Conservation (phyloP, 495 filamentous ascomycete species). For the Hypoxylon trugodes region DNA sequence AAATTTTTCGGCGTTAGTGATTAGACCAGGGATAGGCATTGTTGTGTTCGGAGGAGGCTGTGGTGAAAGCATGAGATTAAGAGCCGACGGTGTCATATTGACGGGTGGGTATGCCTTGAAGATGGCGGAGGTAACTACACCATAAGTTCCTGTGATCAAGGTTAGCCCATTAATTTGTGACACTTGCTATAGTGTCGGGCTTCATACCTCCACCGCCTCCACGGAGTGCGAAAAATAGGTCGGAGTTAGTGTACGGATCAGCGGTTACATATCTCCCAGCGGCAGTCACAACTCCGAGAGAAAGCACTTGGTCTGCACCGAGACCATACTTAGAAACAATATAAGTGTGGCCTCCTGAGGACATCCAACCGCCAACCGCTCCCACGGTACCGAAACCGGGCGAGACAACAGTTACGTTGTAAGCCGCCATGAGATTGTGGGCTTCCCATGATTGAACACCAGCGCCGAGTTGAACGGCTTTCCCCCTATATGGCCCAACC, state of each 20-base stretch:
- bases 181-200: neutral
- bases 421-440: constrained; percentile 39
- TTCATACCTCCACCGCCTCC: constrained; percentile 58
- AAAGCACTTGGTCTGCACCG: constrained; percentile 62
- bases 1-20: constrained; percentile 54
- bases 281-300: constrained; percentile 63
- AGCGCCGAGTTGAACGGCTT: constrained; percentile 52
- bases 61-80: constrained; percentile 36
- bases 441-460: constrained; percentile 56
- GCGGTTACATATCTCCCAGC: constrained; percentile 61
- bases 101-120: constrained; percentile 54
- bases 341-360: constrained; percentile 61
- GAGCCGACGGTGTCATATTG: constrained; percentile 37
- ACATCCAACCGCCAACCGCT: constrained; percentile 46
- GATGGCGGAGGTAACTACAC: constrained; percentile 60
- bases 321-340: constrained; percentile 61
- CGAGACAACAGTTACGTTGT: constrained; percentile 51
- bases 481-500: constrained; percentile 48
- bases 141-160: constrained; percentile 57
- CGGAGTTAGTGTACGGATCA: constrained; percentile 55
- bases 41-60: constrained; percentile 49
- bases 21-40: constrained; percentile 36
- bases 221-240: constrained; percentile 68
- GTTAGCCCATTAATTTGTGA: constrained; percentile 14
- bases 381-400: constrained; percentile 52